Conservation (phyloP, 1,284 basidiomycete genomes). For the Ceratobasidium sp. region DNA sequence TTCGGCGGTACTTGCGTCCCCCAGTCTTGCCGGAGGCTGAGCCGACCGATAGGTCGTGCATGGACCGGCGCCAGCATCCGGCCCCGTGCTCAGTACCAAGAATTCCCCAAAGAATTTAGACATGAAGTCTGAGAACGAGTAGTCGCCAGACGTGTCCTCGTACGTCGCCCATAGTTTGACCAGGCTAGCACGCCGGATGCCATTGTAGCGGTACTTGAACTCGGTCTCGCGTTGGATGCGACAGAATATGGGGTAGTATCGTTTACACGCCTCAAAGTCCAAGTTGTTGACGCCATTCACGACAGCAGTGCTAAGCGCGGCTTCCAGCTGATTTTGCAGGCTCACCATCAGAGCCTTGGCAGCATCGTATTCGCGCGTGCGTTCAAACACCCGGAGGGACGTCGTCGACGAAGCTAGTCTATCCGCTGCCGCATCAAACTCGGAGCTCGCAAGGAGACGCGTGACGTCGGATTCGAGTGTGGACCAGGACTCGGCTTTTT, state of each 20-base stretch:
- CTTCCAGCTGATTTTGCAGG: conserved; percentile 93
- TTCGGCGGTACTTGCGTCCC: too few species aligned
- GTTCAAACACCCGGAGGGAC: conserved; percentile 90
- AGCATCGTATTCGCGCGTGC: conserved; percentile 88
- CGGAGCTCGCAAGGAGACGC: conserved; percentile 74
- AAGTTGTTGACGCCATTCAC: conserved; percentile 82
- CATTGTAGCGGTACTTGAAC: conserved; percentile 93
- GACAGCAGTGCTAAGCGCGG: conserved; percentile 85
- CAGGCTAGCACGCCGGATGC: conserved; percentile 75
- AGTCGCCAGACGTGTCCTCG: conserved; percentile 21
- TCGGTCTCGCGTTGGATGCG: conserved; percentile 91
- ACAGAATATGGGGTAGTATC: conserved; percentile 87
- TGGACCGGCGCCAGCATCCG: too few species aligned
- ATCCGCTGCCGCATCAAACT: conserved; percentile 87
- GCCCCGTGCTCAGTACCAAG: conserved; percentile 59
- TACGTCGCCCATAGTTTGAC: conserved; percentile 74
- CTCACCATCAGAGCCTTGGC: conserved; percentile 86
- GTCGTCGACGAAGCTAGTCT: conserved; percentile 87
- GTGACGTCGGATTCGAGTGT: conserved; percentile 92
- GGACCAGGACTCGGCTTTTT: conserved; percentile 94
- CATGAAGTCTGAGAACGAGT: conserved; percentile 73
- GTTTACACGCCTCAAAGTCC: conserved; percentile 78
- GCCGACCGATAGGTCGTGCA: too few species aligned
- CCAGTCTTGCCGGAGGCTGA: too few species aligned
- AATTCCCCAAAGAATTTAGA: conserved; percentile 80